Evolutionary conservation across 306 rosid genomes (phyloP), one percentile per base, ranked within the genome.

Genomic region (Prunus mume): DNA sequence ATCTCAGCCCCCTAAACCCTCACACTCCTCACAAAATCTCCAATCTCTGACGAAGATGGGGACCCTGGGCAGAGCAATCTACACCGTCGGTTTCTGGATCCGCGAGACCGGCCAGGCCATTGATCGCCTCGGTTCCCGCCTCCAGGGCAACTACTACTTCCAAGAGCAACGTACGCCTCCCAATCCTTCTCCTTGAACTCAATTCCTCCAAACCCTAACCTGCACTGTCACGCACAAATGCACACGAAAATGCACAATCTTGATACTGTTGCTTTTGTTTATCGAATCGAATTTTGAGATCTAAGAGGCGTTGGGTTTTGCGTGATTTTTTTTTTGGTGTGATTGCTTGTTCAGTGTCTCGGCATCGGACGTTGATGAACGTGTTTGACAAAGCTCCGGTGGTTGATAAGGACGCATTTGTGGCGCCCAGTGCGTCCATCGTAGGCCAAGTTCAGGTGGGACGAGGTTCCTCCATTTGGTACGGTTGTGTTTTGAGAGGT

Each of bases 401-500:
- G 9, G 96, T 95, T 47, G 91, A 95, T 58, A 90, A 76, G 86
- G 96, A 92, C 51, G 97, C 96, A 8, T 95, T 95, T 69, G 93
- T 95, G 52, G 97, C 99, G 13, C 99, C 97, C 0, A 92, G 88
- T 81, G 97, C 97, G 12, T 95, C 99, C 57, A 68, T 95, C 74
- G 84, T 82, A 45, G 97, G 97, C 3, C 89, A 95, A 77, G 93
- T 95, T 73, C 85, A 83, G 62, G 88, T 95, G 75, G 97, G 97
- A 14, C 86, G 82, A 10, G 83, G 84, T 34, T 89, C 99, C 13
- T 95, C 97, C 74, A 86, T 95, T 77, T 95, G 99, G 99, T 95
- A 95, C 70, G 97, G 97, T 0, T 95, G 97, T 75, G 97, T 95
- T 81, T 88, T 95, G 80, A 86, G 99, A 89, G 97, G 97, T 94